Base-by-base conservation (phyloP, 192 early-diverging fungal genomes). In the Gryganskiella cystojenkinii region DNA sequence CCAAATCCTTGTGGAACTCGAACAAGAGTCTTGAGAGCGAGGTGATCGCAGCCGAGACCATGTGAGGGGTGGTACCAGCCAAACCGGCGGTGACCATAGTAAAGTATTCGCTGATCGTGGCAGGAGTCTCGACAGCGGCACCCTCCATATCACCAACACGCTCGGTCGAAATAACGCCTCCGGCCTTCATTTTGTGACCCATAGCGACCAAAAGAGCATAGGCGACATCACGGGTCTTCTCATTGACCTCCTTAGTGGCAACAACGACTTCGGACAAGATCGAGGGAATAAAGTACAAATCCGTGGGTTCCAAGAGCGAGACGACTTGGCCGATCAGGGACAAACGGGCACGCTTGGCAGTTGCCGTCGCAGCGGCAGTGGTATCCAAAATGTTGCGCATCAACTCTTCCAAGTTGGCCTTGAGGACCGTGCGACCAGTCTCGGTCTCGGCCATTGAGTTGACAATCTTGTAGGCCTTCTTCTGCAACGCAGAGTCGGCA, bases 1-100 rank as follows among this genome's bases (percentile, higher is more conserved):
- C 82, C 52, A 99, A 64, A 54, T 89, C 84, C 64, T 86, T 86
- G 59, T 89, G 86, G 87, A 98, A 98, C 83, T 99, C 98, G 53
- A 96, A 99, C 61, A 98, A 64, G n/a, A 95, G 81, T 17, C 97
- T 84, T 6, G 92, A 91, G 24, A 98, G 73, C 11, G 92, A 87
- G 1, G 94, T 88, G 30, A 98, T 90, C 0, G 96, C 89, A 4
- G 98, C 98, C 67, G 91, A 92, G 43, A 97, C 92, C 95, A 99
- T 98, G 56, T 93, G 87, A 5, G 94, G 85, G 14, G 95, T 95
- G 35, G 88, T 87, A n/a, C 94, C 96, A 1, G 92, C 96, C 74
- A 99, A 85, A 80, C 97, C 98, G 30, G 98, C 98, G 6, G 89
- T 87, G 3, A 96, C 91, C 95, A 99, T 98, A 53, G 90, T 92